Percentiles rank a stretch among this genome's conserved stretches.
Conservation (phyloP, 371 early-diverging fungal species). For the Rhizopus microsporus region DNA sequence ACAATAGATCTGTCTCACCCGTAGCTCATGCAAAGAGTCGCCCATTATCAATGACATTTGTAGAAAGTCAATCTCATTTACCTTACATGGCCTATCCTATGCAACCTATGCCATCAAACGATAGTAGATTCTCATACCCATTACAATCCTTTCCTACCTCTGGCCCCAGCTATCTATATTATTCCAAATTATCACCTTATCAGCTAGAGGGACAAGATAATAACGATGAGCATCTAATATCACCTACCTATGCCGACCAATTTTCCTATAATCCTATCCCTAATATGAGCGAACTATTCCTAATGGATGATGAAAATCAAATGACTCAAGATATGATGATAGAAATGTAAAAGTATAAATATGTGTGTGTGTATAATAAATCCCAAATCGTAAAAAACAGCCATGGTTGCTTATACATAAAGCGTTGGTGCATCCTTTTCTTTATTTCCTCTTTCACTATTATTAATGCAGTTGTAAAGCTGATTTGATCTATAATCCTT, state of each 20-base stretch:
- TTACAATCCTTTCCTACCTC: not conserved
- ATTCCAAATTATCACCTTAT: too few relatives aligned
- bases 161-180: too few relatives aligned
- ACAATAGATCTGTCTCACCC: not conserved
- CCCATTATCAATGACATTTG: not conserved
- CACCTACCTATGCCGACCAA: not conserved
- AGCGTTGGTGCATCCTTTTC: not conserved
- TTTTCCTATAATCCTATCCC: conserved; percentile 19
- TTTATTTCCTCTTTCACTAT: not conserved
- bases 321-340: not conserved
- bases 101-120: not conserved
- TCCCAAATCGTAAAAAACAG: too few relatives aligned
- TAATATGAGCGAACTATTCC: conserved; percentile 26
- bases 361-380: too few relatives aligned
- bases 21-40: not conserved
- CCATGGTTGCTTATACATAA: too few relatives aligned
- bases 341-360: not conserved
- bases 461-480: too few relatives aligned
- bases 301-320: conserved; percentile 14
- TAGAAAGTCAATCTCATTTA: not conserved
- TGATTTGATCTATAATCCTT: too few relatives aligned
- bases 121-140: not conserved
- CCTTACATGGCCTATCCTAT: not conserved
- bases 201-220: conserved; percentile 2
- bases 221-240: conserved; percentile 3